These are phyloP conservation scores for Heterobasidion annosum DNA, from an alignment of 1,284 basidiomycete species.

Conservation along the genomic window DNA sequence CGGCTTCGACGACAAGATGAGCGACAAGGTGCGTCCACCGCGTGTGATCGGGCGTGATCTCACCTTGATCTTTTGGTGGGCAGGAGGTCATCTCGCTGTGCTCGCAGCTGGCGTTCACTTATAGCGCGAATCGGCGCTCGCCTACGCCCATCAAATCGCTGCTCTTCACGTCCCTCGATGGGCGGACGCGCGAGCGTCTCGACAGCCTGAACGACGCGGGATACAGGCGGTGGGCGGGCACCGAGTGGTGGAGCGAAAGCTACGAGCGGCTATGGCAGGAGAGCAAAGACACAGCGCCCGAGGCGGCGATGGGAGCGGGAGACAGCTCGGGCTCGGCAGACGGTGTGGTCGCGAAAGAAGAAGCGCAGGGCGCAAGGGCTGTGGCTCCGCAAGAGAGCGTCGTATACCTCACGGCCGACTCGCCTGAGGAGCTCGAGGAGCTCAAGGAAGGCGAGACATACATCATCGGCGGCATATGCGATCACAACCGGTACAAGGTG, in stretches of 20 bases:
- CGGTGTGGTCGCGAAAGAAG: conserved; percentile 1
- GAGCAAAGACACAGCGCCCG: neutral
- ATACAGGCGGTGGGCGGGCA: conserved; percentile 74
- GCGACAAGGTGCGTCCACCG: conserved; percentile 64
- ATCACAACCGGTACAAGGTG: conserved; percentile 96
- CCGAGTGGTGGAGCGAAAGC: conserved; percentile 74
- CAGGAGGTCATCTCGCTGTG: conserved; percentile 87
- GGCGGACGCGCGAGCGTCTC: conserved; percentile 59
- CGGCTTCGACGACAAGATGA: conserved; percentile 94
- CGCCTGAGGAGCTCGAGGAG: conserved; percentile 74
- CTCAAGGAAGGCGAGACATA: conserved; percentile 84
- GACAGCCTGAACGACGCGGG: conserved; percentile 60
- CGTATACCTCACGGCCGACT: conserved; percentile 94
- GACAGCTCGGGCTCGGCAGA: neutral
- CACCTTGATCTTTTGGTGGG: neutral
- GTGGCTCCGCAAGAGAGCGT: conserved; percentile 38
- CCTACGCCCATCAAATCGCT: conserved; percentile 62
- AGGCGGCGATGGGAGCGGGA: neutral
- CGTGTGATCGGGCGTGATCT: too few species aligned
- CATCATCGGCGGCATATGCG: conserved; percentile 94
- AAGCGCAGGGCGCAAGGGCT: conserved; percentile 13
- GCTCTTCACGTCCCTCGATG: conserved; percentile 74
- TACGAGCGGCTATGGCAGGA: conserved; percentile 61
- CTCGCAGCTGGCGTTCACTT: conserved; percentile 84
- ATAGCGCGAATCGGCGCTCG: conserved; percentile 77